Conservation (phyloP, 2,329 filamentous ascomycete species). For the Zalaria sp. region DNA sequence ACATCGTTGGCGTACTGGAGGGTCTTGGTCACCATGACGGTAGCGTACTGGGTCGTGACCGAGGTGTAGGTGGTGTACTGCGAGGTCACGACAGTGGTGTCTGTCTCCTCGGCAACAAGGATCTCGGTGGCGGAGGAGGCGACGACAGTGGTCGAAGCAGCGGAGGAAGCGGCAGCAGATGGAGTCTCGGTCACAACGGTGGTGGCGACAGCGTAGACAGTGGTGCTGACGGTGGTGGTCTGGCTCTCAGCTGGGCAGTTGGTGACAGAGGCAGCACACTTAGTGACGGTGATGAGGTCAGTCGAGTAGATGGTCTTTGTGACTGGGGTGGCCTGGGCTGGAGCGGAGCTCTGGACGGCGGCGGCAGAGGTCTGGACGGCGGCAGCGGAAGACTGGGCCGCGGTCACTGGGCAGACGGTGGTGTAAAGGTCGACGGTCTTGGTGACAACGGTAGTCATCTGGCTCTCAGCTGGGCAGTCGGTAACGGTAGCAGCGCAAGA, state of each 20-base stretch:
- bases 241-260: constrained; percentile 18
- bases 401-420: neutral
- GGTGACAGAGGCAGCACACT: constrained; percentile 11
- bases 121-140: neutral
- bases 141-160: neutral
- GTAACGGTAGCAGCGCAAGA: constrained; percentile 7
- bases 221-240: neutral
- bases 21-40: neutral
- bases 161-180: neutral
- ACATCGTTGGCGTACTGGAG: neutral
- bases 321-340: constrained; percentile 3
- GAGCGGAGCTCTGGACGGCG: neutral
- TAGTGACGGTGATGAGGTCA: constrained; percentile 7
- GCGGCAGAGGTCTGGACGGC: neutral
- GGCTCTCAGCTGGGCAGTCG: neutral
- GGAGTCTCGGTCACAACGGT: constrained; percentile 1
- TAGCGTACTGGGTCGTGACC: neutral
- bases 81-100: neutral
- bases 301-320: constrained; percentile 12
- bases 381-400: neutral
- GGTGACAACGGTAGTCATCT: neutral
- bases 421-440: neutral
- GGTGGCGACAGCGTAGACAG: neutral
- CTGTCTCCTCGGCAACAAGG: neutral
- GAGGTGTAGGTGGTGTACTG: too few relatives aligned